phyloP scores from a whole-genome alignment of 225 moss, liverwort and hornwort species.

The Pseudisothecium myosuroides region DNA sequence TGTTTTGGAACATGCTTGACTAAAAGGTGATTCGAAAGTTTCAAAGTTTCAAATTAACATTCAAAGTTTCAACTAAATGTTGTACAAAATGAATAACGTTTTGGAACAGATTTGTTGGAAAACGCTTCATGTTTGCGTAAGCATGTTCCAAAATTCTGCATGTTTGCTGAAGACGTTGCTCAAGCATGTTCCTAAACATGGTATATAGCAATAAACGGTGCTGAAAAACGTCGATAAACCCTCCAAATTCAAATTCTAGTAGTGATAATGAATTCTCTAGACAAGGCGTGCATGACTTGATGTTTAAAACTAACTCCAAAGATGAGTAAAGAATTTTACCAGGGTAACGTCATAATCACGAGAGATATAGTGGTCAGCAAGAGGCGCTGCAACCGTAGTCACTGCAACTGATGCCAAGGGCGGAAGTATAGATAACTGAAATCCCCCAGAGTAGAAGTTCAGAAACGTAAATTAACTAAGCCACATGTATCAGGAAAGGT shows the following conservation, averaged over 20 bases:
- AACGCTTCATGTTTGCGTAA: no score
- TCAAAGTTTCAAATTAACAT: not conserved
- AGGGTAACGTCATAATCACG: not conserved
- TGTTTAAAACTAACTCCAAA: not conserved
- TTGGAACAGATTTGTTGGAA: not conserved
- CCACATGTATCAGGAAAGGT: not conserved
- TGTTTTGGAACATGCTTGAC: no score
- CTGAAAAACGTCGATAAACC: not conserved
- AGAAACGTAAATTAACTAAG: not conserved
- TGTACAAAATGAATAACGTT: not conserved
- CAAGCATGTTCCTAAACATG: not conserved
- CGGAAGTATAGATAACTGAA: constrained; percentile 38
- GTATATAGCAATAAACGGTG: not conserved
- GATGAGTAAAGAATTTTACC: not conserved
- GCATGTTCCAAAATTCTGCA: no score
- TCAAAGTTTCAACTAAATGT: not conserved
- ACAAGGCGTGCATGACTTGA: not conserved
- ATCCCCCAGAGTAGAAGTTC: not conserved
- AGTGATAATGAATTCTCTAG: not conserved
- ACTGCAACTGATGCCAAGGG: constrained; percentile 22
- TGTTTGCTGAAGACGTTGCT: not conserved
- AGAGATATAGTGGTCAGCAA: not conserved
- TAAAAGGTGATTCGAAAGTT: not conserved
- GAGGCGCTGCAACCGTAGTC: constrained; percentile 9
- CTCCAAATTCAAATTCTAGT: not conserved